phyloP scores from a whole-genome alignment of 345 rosid species.

The Moricandia moricandioides region DNA sequence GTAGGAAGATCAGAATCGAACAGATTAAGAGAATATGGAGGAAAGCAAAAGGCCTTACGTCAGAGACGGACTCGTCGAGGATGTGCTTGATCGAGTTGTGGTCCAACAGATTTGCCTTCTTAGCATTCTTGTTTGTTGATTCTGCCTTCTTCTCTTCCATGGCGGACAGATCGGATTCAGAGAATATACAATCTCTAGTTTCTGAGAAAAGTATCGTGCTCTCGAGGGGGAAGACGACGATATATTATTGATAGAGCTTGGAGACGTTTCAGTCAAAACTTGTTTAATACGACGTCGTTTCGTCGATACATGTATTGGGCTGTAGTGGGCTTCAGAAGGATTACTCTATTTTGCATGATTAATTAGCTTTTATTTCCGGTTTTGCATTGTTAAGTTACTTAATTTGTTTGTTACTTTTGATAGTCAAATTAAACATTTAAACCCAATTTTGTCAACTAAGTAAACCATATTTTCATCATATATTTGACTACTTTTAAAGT shows the following conservation, averaged over 20 bases:
- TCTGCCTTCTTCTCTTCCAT: slow-evolving; percentile 63
- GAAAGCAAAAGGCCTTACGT: slow-evolving; percentile 41
- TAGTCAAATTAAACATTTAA: not conserved
- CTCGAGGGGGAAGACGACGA: slow-evolving; percentile 14
- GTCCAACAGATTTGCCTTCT: slow-evolving; percentile 88
- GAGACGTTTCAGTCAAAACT: slow-evolving; percentile 31
- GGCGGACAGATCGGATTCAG: slow-evolving; percentile 19
- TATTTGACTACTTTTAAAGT: slow-evolving; percentile 1
- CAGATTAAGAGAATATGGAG: not conserved
- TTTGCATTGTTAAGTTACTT: not conserved
- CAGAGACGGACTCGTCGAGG: slow-evolving; percentile 89
- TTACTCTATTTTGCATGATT: not conserved
- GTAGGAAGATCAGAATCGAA: not conserved
- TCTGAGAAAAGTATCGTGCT: not conserved
- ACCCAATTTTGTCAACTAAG: not conserved
- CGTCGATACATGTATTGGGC: not conserved
- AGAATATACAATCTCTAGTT: slow-evolving; percentile 15
- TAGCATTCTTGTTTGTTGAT: slow-evolving; percentile 51
- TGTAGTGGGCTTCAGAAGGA: slow-evolving; percentile 7
- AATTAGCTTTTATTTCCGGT: not conserved
- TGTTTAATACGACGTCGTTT: slow-evolving; percentile 6
- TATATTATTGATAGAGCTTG: slow-evolving; percentile 12
- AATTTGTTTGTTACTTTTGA: not conserved
- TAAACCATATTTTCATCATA: not conserved
- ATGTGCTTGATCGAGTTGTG: slow-evolving; percentile 92